Base-by-base conservation (phyloP, 371 early-diverging fungal genomes). In the Mortierella sp. region DNA sequence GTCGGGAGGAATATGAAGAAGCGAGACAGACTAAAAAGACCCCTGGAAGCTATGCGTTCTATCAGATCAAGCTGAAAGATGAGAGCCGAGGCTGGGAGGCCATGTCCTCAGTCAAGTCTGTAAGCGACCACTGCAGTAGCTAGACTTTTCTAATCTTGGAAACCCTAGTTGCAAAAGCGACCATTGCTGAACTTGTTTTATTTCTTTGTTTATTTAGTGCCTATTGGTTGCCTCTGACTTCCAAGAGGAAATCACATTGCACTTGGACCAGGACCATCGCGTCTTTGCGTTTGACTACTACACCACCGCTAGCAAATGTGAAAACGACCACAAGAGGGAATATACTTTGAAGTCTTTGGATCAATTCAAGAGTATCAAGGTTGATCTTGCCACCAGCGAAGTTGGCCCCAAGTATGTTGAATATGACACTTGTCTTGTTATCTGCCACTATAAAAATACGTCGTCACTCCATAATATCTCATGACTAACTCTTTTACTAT, bases 81-180 rank as follows among this genome's bases (percentile, higher is more conserved):
- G 80, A 79, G 54, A 51, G 37, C 60, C 70, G 75, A 43, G 70
- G 69, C 37, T 79, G 80, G 80, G 66, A 79, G 51, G 71, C 75
- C 49, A 22, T 75, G 58, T 79, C 80, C n/a, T 79, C 80, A 12
- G 65, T 79, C 80, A 79, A 75, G 32, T 75, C 80, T 52, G 80
- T 79, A 68, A 68, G 80, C 28, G 58, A 10, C 8, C 2, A 24
- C 22, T 26, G 20, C 32, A 20, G 0, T 30, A 35, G 8, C 14
- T 40, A 22, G 18, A 26, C 20, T 52, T 52, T 52, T 22, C 16
- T 32, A 9, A 43, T 12, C 1, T n/a, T 6, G 16, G 18, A 20
- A 58, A 12, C 10, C 6, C n/a, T 18, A 12, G 10, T 3, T 22
- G 10, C 28, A 6, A 24, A 11, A 10, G 18, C 6, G 18, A 5